Percentiles rank a stretch among this genome's conserved stretches.
Evolutionary conservation across 78 protist genomes (phyloP).

Genomic region (Dictyostelium brefeldianum): DNA sequence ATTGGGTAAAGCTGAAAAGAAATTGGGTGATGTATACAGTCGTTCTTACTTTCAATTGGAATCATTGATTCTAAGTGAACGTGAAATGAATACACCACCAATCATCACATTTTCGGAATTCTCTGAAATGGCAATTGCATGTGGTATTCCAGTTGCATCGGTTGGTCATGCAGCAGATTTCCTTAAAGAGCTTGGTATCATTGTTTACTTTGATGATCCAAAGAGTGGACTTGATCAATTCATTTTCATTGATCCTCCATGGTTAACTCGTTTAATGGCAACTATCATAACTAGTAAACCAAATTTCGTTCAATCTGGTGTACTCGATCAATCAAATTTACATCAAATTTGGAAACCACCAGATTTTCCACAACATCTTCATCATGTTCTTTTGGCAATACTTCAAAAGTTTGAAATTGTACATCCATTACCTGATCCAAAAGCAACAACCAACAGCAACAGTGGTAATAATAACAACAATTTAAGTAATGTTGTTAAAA

Average conservation of each 20-base stretch:
- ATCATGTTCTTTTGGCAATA: conserved; percentile 68
- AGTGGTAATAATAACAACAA: too few relatives aligned
- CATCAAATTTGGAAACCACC: conserved; percentile 86
- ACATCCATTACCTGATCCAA: conserved; percentile 71
- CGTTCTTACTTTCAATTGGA: conserved; percentile 53
- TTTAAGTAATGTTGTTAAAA: background rate
- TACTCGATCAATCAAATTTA: conserved; percentile 49
- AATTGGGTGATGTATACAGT: conserved; percentile 14
- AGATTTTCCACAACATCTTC: conserved; percentile 76
- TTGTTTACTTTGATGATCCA: conserved; percentile 59
- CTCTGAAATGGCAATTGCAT: conserved; percentile 34
- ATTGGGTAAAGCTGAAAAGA: conserved; percentile 61
- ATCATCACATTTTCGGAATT: conserved; percentile 58
- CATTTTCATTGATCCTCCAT: conserved; percentile 71
- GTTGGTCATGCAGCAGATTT: conserved; percentile 35
- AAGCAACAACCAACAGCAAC: background rate
- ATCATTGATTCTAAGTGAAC: conserved; percentile 39
- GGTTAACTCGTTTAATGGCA: conserved; percentile 70
- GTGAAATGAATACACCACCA: conserved; percentile 79
- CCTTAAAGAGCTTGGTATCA: conserved; percentile 54
- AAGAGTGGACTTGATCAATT: conserved; percentile 60
- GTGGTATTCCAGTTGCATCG: conserved; percentile 31
- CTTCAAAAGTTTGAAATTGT: conserved; percentile 78
- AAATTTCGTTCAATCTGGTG: conserved; percentile 80
- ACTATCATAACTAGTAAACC: conserved; percentile 71